Evolutionary conservation across 163 green algal genomes (phyloP), one percentile per base, ranked within the genome.

Genomic region (Smithsoniella earleae): DNA sequence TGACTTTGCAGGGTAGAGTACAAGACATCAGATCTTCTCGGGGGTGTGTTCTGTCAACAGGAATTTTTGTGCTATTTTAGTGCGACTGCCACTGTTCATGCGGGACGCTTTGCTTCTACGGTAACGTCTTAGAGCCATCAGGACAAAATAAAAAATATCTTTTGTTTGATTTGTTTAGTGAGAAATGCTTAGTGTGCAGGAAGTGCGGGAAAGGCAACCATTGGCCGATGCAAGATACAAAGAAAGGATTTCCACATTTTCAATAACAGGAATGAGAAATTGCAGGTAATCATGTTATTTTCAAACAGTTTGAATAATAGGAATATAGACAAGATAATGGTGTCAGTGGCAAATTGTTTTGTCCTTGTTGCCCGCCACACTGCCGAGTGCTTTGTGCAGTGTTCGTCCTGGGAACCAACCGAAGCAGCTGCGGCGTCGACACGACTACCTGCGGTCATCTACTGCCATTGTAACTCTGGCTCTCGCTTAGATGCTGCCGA

Each of bases 391-490:
- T 69, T 69, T 69, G 58, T 77, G 16, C 30, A 77, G 49, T 77
- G 73, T 40, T 62, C 34, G 5, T 63, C 73, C 72, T 72, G 45
- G 40, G 55, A 46, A 46, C 65, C 46, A 4, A 30, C 30, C 36
- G 55, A 69, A 30, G 30, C 58, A 16, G 27, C 34, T 33, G 25
- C 43, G 18, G 27, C 58, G 16, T 25, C 27, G 28, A 69, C 38
- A 13, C 65, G 46, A 44, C 75, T 89, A n/a, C 86, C 87, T 0
- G 80, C 74, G 10, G 91, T 97, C n/a, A 77, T 97, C 22, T 97
- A 97, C 76, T 92, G 85, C 75, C 92, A 97, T 82, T 95, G 90
- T 80, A 97, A 97, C 84, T 95, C 86, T 74, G 93, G 94, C 66
- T 95, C 84, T 77, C 75, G 94, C 22, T 76, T 89, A 1, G 92